Evolutionary conservation across 176 grass and related monocot species (phyloP).

Genomic region (Carex parvula): DNA sequence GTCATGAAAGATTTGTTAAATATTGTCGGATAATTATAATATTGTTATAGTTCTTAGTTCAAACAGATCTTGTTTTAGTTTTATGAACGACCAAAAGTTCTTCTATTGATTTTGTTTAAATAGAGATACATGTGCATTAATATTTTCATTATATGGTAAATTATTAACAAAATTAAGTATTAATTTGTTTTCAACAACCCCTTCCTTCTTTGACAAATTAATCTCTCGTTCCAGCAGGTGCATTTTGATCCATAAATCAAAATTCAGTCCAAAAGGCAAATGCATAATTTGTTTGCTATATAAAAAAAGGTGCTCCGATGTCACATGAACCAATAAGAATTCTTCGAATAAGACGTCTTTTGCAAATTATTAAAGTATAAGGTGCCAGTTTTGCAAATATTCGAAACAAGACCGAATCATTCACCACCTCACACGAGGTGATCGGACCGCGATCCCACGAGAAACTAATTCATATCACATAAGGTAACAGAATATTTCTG

Average conservation of each 20-base stretch:
- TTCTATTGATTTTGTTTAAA: neutral
- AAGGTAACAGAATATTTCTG: no score
- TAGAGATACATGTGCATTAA: neutral
- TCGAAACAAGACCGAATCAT: neutral
- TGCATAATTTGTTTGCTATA: neutral
- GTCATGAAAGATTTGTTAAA: neutral
- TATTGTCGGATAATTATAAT: neutral
- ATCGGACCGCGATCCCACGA: neutral
- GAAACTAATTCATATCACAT: neutral
- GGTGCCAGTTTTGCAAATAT: neutral
- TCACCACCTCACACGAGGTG: neutral
- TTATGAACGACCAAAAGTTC: neutral
- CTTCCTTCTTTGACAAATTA: neutral
- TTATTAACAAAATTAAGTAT: neutral
- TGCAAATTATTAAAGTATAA: neutral
- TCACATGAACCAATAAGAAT: neutral
- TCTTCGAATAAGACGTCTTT: neutral
- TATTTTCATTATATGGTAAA: neutral
- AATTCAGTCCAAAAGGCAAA: neutral
- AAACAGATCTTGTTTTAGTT: neutral
- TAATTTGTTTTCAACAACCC: neutral
- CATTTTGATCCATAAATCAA: constrained; percentile 1
- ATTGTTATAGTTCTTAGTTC: neutral
- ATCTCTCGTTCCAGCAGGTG: neutral
- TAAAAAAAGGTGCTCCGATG: constrained; percentile 2